These are phyloP conservation scores for Eucalyptus dawsonii DNA, from an alignment of 345 rosid genomes.

Conservation along the genomic window DNA sequence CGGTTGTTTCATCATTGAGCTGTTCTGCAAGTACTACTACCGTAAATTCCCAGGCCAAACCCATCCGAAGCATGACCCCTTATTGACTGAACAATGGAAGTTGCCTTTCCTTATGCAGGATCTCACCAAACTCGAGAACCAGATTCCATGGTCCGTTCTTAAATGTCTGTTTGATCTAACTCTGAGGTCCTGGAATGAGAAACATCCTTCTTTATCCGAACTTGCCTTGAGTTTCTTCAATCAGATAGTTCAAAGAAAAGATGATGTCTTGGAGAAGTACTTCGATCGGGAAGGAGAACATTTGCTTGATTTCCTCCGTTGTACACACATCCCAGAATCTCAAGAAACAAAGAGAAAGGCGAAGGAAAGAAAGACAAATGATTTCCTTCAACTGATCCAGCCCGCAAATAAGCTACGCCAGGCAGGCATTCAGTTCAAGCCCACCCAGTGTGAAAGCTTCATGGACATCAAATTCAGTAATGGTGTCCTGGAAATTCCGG, in stretches of 20 bases:
- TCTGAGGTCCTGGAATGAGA: conserved; percentile 18
- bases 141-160: conserved; percentile 60
- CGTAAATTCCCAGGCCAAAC: conserved; percentile 8
- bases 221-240: conserved; percentile 58
- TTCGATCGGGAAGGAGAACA: conserved; percentile 23
- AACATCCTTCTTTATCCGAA: conserved; percentile 10
- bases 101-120: conserved; percentile 59
- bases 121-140: conserved; percentile 35
- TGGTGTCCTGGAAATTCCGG: conserved; percentile 63
- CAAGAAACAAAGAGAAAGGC: conserved; percentile 1
- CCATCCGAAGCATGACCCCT: conserved; percentile 37
- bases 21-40: background rate
- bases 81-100: conserved; percentile 56
- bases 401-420: conserved; percentile 44
- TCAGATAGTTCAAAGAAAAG: conserved; percentile 21
- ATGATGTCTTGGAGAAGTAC: conserved; percentile 6
- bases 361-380: background rate
- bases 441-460: conserved; percentile 26
- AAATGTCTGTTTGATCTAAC: conserved; percentile 32
- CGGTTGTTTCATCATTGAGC: background rate
- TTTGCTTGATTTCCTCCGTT: conserved; percentile 53
- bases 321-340: conserved; percentile 17
- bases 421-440: conserved; percentile 32
- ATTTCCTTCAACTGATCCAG: conserved; percentile 27
- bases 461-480: conserved; percentile 32